phyloP scores from a whole-genome alignment of 345 rosid species.

The Eucalyptus leucophloia region DNA sequence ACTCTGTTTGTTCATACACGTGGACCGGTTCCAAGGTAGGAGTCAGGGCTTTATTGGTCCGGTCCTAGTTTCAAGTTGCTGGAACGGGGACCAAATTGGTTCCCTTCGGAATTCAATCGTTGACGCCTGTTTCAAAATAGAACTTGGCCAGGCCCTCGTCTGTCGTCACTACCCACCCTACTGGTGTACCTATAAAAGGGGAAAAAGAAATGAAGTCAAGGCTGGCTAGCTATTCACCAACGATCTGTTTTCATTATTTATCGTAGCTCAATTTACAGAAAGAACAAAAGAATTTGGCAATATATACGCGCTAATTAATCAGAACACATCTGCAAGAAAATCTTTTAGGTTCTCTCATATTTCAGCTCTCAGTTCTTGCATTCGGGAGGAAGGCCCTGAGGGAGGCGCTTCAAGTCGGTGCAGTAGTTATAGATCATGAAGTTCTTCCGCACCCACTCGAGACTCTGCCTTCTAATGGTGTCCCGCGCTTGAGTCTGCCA shows the following conservation, averaged over 20 bases:
- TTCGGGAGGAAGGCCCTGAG: conserved; percentile 36
- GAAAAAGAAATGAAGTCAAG: neutral
- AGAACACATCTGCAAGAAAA: neutral
- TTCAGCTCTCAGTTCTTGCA: neutral
- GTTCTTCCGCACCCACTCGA: conserved; percentile 38
- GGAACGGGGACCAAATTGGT: neutral
- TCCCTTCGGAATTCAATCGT: neutral
- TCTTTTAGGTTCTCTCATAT: neutral
- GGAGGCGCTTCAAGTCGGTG: conserved; percentile 29
- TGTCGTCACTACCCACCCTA: neutral
- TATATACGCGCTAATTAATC: neutral
- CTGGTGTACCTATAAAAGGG: neutral
- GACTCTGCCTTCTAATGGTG: conserved; percentile 4
- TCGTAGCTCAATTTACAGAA: neutral
- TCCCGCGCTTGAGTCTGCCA: conserved; percentile 31
- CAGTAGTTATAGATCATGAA: conserved; percentile 50
- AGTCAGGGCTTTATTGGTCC: neutral
- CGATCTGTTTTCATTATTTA: neutral
- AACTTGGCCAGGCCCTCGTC: neutral
- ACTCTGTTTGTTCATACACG: neutral
- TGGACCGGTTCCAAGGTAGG: neutral
- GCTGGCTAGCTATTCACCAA: neutral
- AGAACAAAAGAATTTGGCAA: neutral
- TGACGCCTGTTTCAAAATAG: neutral
- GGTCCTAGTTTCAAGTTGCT: neutral